phyloP scores from a whole-genome alignment of 1,284 basidiomycete genomes.

The Cryptococcus sp. region DNA sequence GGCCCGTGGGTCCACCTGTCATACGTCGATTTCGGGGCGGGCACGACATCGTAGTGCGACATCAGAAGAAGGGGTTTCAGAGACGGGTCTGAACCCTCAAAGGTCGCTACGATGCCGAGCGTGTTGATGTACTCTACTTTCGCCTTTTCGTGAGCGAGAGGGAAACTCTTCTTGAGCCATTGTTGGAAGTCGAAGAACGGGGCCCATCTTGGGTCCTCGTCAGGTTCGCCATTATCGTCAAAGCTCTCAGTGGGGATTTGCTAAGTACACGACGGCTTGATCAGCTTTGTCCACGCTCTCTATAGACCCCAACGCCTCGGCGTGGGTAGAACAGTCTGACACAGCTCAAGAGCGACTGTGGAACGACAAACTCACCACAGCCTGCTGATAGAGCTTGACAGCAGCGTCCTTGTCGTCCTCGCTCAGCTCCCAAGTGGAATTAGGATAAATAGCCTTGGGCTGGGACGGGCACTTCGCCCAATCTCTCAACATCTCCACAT shows the following conservation, averaged over 20 bases:
- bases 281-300: neutral
- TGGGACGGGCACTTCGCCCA: slow-evolving; percentile 42
- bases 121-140: slow-evolving; percentile 55
- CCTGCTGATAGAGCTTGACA: slow-evolving; percentile 36
- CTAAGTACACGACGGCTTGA: slow-evolving; percentile 7
- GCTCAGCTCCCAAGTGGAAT: slow-evolving; percentile 34
- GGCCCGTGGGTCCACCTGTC: slow-evolving; percentile 52
- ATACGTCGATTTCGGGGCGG: slow-evolving; percentile 44
- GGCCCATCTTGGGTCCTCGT: slow-evolving; percentile 50
- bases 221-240: slow-evolving; percentile 52
- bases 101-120: slow-evolving; percentile 56
- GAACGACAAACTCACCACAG: slow-evolving; percentile 40
- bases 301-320: neutral
- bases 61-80: slow-evolving; percentile 56
- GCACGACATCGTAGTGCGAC: slow-evolving; percentile 54
- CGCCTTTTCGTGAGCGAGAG: slow-evolving; percentile 37
- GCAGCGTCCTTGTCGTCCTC: slow-evolving; percentile 33
- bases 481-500: slow-evolving; percentile 10
- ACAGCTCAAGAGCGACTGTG: neutral
- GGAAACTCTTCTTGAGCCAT: slow-evolving; percentile 47
- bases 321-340: neutral
- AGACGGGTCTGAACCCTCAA: slow-evolving; percentile 53
- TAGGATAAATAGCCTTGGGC: slow-evolving; percentile 38
- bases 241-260: slow-evolving; percentile 49
- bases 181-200: slow-evolving; percentile 51